A percentile compares a stretch with the other conserved stretches of the same genome.
phyloP scores from a whole-genome alignment of 805 yeast species.

The Cyberlindnera subsufficiens region DNA sequence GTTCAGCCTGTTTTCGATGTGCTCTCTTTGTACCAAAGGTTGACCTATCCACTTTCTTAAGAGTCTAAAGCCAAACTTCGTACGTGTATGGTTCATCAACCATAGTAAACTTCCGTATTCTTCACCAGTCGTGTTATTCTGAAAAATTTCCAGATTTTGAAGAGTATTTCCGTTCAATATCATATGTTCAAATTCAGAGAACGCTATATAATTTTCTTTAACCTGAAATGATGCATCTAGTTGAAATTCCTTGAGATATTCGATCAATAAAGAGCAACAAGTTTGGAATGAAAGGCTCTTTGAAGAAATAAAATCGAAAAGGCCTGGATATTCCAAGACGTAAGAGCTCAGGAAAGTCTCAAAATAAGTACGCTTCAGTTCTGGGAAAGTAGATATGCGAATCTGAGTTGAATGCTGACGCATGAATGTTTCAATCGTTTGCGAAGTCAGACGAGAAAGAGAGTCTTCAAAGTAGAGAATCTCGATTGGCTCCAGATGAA shows the following conservation, averaged over 20 bases:
- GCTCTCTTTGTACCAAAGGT: constrained; percentile 54
- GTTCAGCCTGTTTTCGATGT: constrained; percentile 54
- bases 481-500: constrained; percentile 76
- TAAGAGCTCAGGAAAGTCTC: constrained; percentile 12
- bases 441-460: constrained; percentile 15
- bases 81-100: constrained; percentile 75
- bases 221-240: constrained; percentile 52
- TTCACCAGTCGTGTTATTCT: constrained; percentile 50
- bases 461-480: constrained; percentile 42
- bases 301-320: constrained; percentile 24
- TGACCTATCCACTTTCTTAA: constrained; percentile 66
- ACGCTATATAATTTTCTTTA: constrained; percentile 44
- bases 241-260: constrained; percentile 57
- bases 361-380: constrained; percentile 9
- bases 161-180: constrained; percentile 62
- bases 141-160: constrained; percentile 68
- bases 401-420: constrained; percentile 11
- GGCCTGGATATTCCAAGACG: constrained; percentile 6
- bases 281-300: constrained; percentile 23
- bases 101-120: constrained; percentile 69
- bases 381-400: constrained; percentile 12
- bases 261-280: constrained; percentile 41
- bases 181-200: constrained; percentile 42
- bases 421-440: constrained; percentile 23
- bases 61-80: constrained; percentile 68